Base-by-base conservation (phyloP, 2,329 filamentous ascomycete species). In the Aspergillus bombycis region DNA sequence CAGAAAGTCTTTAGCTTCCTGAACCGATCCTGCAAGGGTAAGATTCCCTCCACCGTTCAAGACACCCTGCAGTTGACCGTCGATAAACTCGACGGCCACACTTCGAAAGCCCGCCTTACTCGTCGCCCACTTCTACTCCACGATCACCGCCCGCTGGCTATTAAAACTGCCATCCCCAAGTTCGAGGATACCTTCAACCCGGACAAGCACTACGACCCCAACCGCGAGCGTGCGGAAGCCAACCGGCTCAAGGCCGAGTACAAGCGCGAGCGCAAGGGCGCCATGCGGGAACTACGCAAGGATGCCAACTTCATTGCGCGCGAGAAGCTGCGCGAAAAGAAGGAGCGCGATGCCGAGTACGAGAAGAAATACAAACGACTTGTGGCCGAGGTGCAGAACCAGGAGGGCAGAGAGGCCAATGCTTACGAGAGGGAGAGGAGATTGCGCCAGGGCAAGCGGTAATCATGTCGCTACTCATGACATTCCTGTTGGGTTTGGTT, bases 121-220 rank as follows among this genome's bases (percentile, higher is more conserved):
- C 92, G 94, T 45, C 89, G 91, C 10, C 92, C 93, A 2, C 87
- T 98, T 34, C 87, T 93, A 72, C 87, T 99, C 3, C 95, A 99
- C 81, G 86, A 95, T 79, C 95, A 99, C 83, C 86, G 86, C 0
- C 93, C 94, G 0, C 85, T 96, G 3, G 90, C 95, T 26, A 96
- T 98, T 82, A 94, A 94, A 78, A 89, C 88, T 9, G 89, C 87
- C 63, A 88, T 97, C 54, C 95, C 95, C 79, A 97, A 96, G 79
- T 99, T 98, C 81, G 95, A 98, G 81, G 94, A 97, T 76, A 86
- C 87, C 62, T 99, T 93, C 86, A 95, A 96, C 78, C 95, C 95
- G 3, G 88, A 91, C 82, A 94, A 93, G 81, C 95, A 98, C 85
- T 98, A 99, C 86, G 96, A 99, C 75, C 93, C 93, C 0, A 91